Percentiles rank a stretch among this genome's conserved stretches.
phyloP scores from a whole-genome alignment of 208 protist species.

The Trypanosoma conorhini region DNA sequence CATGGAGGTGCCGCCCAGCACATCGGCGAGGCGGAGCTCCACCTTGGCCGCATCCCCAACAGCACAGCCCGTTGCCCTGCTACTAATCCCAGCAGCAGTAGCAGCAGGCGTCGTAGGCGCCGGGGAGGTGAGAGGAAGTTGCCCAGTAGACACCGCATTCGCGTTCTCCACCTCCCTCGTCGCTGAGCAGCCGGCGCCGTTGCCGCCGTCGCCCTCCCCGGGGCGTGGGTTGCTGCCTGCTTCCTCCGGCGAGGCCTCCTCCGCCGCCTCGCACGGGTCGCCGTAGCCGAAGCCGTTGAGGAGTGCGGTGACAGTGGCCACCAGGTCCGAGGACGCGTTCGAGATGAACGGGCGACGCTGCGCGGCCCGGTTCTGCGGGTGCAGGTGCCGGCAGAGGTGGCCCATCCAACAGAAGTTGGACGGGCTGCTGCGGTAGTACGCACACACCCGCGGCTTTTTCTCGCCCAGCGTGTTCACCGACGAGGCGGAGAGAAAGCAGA shows the following conservation, averaged over 20 bases:
- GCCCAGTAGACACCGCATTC: background rate
- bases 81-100: no score
- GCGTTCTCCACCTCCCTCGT: background rate
- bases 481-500: conserved; percentile 30
- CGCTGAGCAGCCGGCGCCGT: background rate
- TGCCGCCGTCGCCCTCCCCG: background rate
- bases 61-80: background rate
- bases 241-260: background rate
- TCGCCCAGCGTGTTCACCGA: conserved; percentile 10
- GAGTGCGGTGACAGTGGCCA: background rate
- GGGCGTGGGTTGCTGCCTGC: background rate
- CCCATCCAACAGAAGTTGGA: conserved; percentile 36
- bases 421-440: conserved; percentile 22
- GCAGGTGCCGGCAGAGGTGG: conserved; percentile 28
- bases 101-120: background rate
- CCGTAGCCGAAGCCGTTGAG: conserved; percentile 17
- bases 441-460: conserved; percentile 18
- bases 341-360: background rate
- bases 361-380: background rate
- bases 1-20: conserved; percentile 17
- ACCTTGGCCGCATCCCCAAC: conserved; percentile 6
- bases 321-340: background rate
- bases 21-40: conserved; percentile 17
- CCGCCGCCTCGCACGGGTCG: background rate
- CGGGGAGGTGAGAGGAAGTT: background rate